These are phyloP conservation scores for Penicillium egyptiacum DNA, from an alignment of 495 filamentous ascomycete species.

Conservation along the genomic window DNA sequence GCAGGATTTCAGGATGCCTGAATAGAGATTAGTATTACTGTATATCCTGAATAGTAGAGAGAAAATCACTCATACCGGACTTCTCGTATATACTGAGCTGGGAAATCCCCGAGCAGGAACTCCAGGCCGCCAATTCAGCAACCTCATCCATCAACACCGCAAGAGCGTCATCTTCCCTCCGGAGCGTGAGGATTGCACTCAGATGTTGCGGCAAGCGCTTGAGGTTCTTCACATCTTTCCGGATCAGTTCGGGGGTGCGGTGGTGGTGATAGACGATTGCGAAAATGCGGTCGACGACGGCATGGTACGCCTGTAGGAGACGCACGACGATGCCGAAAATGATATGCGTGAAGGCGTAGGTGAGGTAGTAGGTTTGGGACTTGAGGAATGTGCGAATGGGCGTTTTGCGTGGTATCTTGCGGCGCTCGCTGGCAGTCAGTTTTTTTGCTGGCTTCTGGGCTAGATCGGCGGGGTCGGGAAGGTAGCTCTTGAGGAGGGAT, in stretches of 20 bases:
- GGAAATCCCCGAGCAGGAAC: constrained; percentile 79
- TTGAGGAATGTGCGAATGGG: constrained; percentile 68
- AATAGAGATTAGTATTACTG: background rate
- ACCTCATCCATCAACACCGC: constrained; percentile 86
- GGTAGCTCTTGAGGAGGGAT: constrained; percentile 69
- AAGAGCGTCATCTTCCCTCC: constrained; percentile 68
- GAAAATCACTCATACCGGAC: constrained; percentile 59
- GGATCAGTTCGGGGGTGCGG: constrained; percentile 85
- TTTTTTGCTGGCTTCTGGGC: constrained; percentile 14
- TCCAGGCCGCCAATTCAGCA: constrained; percentile 89
- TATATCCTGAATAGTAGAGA: background rate
- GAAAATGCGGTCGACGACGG: constrained; percentile 68
- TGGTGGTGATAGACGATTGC: constrained; percentile 90
- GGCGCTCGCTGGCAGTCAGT: constrained; percentile 25
- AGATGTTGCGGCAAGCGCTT: constrained; percentile 76
- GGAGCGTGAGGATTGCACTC: constrained; percentile 77
- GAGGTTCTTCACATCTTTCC: constrained; percentile 76
- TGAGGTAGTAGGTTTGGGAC: constrained; percentile 62
- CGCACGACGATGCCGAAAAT: constrained; percentile 87
- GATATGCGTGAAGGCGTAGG: constrained; percentile 72
- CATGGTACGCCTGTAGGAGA: constrained; percentile 73
- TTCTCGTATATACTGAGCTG: constrained; percentile 87
- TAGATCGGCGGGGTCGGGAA: constrained; percentile 60
- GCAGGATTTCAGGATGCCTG: constrained; percentile 84
- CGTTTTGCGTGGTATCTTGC: constrained; percentile 38